Conservation (phyloP, 2,329 filamentous ascomycete genomes). For the Cryphonectria carpinicola region DNA sequence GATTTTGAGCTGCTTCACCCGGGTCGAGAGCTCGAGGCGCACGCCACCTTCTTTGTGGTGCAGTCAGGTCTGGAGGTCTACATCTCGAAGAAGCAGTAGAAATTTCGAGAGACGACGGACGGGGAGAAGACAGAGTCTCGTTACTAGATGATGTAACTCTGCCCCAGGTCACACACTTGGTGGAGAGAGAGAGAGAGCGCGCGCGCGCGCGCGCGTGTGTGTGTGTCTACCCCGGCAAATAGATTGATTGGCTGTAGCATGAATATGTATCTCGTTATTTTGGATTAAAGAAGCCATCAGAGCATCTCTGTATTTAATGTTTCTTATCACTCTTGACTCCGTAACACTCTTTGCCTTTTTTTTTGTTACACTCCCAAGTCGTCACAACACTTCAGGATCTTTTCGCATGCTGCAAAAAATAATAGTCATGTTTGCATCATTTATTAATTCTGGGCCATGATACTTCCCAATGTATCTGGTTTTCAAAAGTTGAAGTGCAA, state of each 20-base stretch:
- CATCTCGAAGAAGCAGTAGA: slow-evolving; percentile 41
- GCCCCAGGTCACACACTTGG: neutral
- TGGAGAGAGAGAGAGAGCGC: too few species aligned
- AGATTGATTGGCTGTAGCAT: too few species aligned
- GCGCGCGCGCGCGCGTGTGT: too few species aligned
- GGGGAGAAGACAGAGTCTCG: neutral
- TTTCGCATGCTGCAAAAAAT: neutral
- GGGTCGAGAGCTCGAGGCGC: slow-evolving; percentile 52
- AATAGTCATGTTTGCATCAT: neutral
- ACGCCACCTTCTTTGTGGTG: slow-evolving; percentile 63
- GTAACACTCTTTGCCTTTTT: neutral
- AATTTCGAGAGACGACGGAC: too few species aligned
- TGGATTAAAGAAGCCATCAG: too few species aligned
- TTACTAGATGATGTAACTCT: neutral
- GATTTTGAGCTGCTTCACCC: slow-evolving; percentile 57
- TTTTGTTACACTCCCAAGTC: neutral
- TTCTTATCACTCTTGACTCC: neutral
- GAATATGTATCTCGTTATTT: too few species aligned
- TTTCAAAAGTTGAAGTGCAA: neutral
- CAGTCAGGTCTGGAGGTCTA: slow-evolving; percentile 60
- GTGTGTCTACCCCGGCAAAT: too few species aligned
- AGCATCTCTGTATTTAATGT: too few species aligned
- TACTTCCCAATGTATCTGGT: neutral
- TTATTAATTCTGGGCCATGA: neutral
- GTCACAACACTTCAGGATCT: neutral